Conservation (phyloP, 345 rosid genomes). For the Moricandia arvensis region DNA sequence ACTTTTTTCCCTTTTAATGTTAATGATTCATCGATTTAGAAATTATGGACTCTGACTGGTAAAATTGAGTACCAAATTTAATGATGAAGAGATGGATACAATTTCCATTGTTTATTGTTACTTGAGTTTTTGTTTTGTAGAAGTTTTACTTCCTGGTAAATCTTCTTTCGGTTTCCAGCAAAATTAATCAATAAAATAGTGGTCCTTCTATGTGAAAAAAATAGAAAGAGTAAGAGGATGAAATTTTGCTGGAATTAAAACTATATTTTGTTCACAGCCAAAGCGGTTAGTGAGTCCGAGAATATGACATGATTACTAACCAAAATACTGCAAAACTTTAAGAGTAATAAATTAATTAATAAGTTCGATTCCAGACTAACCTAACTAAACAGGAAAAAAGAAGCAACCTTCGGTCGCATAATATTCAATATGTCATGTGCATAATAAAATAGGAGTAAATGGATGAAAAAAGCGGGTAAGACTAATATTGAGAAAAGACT, state of each 20-base stretch:
- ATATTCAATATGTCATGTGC: constrained; percentile 13
- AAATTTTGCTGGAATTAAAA: no score
- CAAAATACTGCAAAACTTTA: not conserved
- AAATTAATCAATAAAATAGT: no score
- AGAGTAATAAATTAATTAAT: not conserved
- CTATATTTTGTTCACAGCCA: no score
- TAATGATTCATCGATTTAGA: not conserved
- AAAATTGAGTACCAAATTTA: not conserved
- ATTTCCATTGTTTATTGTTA: no score
- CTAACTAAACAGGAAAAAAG: constrained; percentile 4
- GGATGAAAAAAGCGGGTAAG: constrained; percentile 13
- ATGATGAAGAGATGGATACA: not conserved
- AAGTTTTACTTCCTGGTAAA: no score
- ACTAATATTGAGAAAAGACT: constrained; percentile 12
- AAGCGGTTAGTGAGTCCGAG: no score
- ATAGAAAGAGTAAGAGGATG: no score
- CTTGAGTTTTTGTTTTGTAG: no score
- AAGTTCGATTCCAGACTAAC: not conserved
- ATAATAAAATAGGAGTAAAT: constrained; percentile 3
- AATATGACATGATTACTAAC: no score
- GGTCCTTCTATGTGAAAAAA: no score
- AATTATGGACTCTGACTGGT: not conserved
- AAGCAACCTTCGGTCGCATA: constrained; percentile 13
- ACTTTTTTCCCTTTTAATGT: not conserved
- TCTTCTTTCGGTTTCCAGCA: no score